Evolutionary conservation across 2,329 filamentous ascomycete genomes (phyloP).

Genomic region (Neonectria magnoliae): DNA sequence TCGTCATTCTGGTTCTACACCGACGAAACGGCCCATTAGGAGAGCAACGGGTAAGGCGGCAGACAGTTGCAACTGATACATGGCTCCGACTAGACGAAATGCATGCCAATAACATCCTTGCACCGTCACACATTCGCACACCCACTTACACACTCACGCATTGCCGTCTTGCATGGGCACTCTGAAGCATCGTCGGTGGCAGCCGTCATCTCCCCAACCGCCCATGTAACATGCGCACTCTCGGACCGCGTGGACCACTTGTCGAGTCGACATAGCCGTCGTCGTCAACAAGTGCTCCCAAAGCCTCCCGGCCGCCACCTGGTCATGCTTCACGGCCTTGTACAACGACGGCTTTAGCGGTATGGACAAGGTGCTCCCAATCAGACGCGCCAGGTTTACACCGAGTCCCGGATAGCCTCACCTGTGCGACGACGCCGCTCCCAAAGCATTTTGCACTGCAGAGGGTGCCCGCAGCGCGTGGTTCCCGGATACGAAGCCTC

Average conservation of each 20-base stretch:
- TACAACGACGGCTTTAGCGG: slow-evolving; percentile 6
- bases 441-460: slow-evolving; percentile 13
- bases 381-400: slow-evolving; percentile 4
- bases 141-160: not conserved
- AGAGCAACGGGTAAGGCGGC: not conserved
- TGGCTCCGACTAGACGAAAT: not conserved
- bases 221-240: not conserved
- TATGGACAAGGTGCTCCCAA: slow-evolving; percentile 15
- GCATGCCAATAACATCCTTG: not conserved
- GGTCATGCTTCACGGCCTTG: slow-evolving; percentile 6
- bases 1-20: not conserved
- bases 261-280: slow-evolving; percentile 1
- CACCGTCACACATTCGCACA: slow-evolving; percentile 2
- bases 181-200: not conserved
- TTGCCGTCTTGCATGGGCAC: not conserved
- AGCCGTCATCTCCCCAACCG: not conserved
- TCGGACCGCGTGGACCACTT: not conserved
- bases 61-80: not conserved
- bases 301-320: slow-evolving; percentile 3
- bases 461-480: not conserved
- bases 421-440: slow-evolving; percentile 17
- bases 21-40: not conserved
- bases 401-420: slow-evolving; percentile 7
- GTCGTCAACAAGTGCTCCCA: not conserved
- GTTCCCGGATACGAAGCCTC: slow-evolving; percentile 15